Evolutionary conservation across 805 yeast genomes (phyloP), one percentile per base, ranked within the genome.

Genomic region (Candida suzukii): DNA sequence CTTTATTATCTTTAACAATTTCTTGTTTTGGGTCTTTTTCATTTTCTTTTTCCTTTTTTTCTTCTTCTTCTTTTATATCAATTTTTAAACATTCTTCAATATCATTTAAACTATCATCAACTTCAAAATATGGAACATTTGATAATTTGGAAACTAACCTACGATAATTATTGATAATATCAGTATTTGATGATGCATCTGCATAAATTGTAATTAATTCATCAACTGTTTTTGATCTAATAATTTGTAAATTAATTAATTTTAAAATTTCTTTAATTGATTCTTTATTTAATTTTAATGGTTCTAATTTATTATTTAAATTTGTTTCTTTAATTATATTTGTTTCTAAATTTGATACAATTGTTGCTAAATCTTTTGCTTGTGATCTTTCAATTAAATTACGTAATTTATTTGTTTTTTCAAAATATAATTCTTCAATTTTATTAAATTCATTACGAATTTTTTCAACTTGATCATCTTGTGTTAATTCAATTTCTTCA

Each of bases 61-160:
- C 21, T 31, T 21, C 29, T 33, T 24, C 7, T n/a, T 18, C 36
- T n/a, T 22, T 14, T n/a, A 35, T 3, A 22, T 56, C 60, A n/a
- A 46, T 35, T 30, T 47, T 50, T 44, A 57, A 43, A 37, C 63
- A 58, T 18, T 57, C 59, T 42, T 58, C 65, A 31, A 83, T 77
- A 8, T 80, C 83, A 52, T 80, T 83, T 40, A 83, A 64, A 46
- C 80, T 73, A 36, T 72, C 74, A 54, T 81, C 87, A 32, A 83
- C 83, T 49, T 82, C 85, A 47, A 74, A 75, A 19, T 79, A 71
- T 11, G 76, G 75, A 42, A 84, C 73, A 34, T 79, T 86, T 38
- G 88, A 80, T 47, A 87, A 76, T 39, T 75, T 71, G 41, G 87
- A 73, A 37, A 83, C 80, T 56, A 83, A 68, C 49, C 79, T 72